Conservation (phyloP, 257 asterid genomes). For the Schizonepeta tenuifolia region DNA sequence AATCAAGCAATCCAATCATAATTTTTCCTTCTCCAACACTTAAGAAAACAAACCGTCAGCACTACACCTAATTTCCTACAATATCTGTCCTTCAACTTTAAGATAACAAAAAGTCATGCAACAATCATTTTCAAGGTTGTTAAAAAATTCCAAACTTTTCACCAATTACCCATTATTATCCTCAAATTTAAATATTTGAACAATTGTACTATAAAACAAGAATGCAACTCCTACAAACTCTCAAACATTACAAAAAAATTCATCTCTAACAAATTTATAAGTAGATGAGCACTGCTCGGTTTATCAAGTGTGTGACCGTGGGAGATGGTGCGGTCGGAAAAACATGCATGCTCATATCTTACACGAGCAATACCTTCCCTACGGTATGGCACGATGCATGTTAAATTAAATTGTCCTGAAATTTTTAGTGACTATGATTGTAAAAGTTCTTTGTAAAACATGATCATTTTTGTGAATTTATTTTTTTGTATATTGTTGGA, state of each 20-base stretch:
- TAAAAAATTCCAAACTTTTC: constrained; percentile 31
- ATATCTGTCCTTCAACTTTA: constrained; percentile 50
- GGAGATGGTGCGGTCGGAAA: constrained; percentile 89
- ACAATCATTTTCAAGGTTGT: constrained; percentile 48
- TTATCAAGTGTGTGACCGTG: constrained; percentile 75
- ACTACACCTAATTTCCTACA: constrained; percentile 38
- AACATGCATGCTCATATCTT: constrained; percentile 81
- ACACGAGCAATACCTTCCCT: constrained; percentile 73
- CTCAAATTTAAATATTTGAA: too few relatives aligned
- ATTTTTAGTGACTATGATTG: background rate
- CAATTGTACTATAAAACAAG: constrained; percentile 4
- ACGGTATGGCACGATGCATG: constrained; percentile 34
- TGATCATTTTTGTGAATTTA: background rate
- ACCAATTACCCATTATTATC: background rate
- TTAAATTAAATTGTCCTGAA: background rate
- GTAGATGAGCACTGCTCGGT: constrained; percentile 58
- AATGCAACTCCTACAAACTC: background rate
- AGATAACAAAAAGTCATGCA: constrained; percentile 40
- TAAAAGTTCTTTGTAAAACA: background rate
- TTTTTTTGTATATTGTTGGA: background rate
- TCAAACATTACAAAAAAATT: background rate
- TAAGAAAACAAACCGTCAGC: constrained; percentile 51
- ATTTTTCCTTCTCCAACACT: constrained; percentile 51
- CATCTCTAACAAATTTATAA: background rate
- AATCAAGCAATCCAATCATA: constrained; percentile 48